These are phyloP conservation scores for Colletotrichum gigasporum DNA, from an alignment of 2,329 filamentous ascomycete species.

Conservation along the genomic window DNA sequence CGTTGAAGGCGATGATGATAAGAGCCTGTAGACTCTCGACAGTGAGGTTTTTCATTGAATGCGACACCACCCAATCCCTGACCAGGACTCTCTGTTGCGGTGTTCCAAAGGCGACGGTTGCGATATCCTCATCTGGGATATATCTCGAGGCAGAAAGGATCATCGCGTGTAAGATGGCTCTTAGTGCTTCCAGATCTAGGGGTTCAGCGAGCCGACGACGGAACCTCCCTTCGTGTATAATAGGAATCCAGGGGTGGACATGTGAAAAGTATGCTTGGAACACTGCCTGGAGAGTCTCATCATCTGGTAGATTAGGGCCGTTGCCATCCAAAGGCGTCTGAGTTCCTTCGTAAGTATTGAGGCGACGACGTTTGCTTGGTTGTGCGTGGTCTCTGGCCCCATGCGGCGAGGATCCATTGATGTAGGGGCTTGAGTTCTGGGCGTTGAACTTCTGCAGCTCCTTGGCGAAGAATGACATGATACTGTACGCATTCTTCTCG, in stretches of 20 bases:
- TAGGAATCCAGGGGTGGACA: conserved; percentile 51
- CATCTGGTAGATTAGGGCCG: not conserved
- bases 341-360: not conserved
- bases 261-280: conserved; percentile 45
- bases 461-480: conserved; percentile 24
- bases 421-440: not conserved
- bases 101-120: conserved; percentile 5
- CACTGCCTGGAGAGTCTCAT: conserved; percentile 36
- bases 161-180: conserved; percentile 46
- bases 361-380: not conserved
- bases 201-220: conserved; percentile 36
- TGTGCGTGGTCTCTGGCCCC: not conserved
- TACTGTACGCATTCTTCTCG: conserved; percentile 21
- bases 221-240: conserved; percentile 44
- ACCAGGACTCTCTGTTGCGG: not conserved
- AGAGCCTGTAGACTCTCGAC: conserved; percentile 48
- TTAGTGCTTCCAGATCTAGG: conserved; percentile 35
- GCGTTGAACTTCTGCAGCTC: conserved; percentile 19
- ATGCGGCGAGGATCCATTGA: not conserved
- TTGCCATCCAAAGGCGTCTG: not conserved
- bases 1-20: conserved; percentile 47
- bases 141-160: conserved; percentile 38
- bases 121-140: conserved; percentile 38
- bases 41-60: conserved; percentile 42
- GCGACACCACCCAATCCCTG: conserved; percentile 38